Base-by-base conservation (phyloP, 495 filamentous ascomycete genomes). In the Penicillium verhagenii region DNA sequence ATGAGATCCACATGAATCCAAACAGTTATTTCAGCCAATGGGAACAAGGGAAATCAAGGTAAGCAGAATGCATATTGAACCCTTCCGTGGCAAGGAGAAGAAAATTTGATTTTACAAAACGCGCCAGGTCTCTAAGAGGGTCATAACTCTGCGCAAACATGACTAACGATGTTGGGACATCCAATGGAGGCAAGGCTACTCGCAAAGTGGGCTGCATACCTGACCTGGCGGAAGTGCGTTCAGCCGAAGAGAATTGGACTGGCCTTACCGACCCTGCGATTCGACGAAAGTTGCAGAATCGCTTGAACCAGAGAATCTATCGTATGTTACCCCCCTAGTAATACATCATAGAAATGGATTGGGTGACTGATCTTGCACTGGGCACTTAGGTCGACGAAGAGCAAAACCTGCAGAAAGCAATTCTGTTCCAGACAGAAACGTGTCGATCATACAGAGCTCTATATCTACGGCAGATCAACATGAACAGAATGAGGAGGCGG, bases 281-380 rank as follows among this genome's bases (percentile, higher is more conserved):
- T 19, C 53, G 64, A 14, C 51, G 59, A 21, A 57, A 40, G 40
- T n/a, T 64, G 14, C 64, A 67, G 42, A 67, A 67, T 53, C 61
- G 64, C 4, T 38, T 67, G n/a, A 67, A 67, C 13, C 64, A 67
- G 33, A 56, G 64, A 28, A 52, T 52, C 14, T 39, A 37, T 7
- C 53, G 64, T 67, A 40, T 52, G 55, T 61, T 38, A 7, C n/a
- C 16, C 13, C 14, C 33, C 25, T 38, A 35, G 18, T 35, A 11
- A n/a, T n/a, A n/a, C n/a, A n/a, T n/a, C n/a, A n/a, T n/a, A n/a
- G n/a, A n/a, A n/a, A n/a, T n/a, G n/a, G n/a, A n/a, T n/a, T n/a
- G n/a, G n/a, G 20, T 33, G 6, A 23, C 3, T 45, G 21, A 14
- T 13, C 35, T 6, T 28, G 18, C 8, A 31, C 28, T 31, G 28